Evolutionary conservation across 768 basidiomycete species (phyloP), one percentile per base, ranked within the genome.

Genomic region (Naganishia vishniacii): DNA sequence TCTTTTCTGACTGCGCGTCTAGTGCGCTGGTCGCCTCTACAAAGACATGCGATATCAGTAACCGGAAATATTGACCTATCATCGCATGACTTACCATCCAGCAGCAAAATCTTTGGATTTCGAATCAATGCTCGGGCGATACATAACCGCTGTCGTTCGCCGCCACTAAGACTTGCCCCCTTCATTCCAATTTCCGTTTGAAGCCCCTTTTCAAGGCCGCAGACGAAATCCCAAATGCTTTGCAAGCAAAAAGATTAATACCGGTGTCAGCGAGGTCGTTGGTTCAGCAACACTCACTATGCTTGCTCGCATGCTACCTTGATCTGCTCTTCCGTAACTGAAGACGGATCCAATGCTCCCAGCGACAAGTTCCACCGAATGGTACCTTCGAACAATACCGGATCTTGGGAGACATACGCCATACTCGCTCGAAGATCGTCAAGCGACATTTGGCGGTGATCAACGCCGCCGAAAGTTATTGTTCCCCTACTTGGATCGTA

Each of bases 151-250:
- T 77, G 75, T 51, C 71, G 49, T 53, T 77, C 72, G 15, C 76
- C 76, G 13, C 76, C 76, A 59, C 69, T 71, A 34, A 77, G 47
- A 34, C 67, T 67, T 13, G 67, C 67, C 2, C 76, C 76, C 51
- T 77, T 77, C 66, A 77, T 62, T 5, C 76, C 76, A 15, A 77
- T 65, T 29, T 72, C 68, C 0, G 75, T 73, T n/a, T 76, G 70
- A 37, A 75, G 69, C 1, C 72, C 72, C 12, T 71, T 60, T 4
- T 70, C 70, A 6, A 76, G 65, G 1, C 70, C 68, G n/a, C 62
- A 63, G n/a, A 73, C 59, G 37, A 72, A 73, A 47, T 69, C 67
- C 48, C 48, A 46, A n/a, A 63, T 59, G 18, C 44, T 56, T 12
- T 25, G 23, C 5, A 25, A 7, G 3, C 34, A 56, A n/a, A n/a